Conservation (phyloP, 1,284 basidiomycete genomes). For the Ustilago hordei region DNA sequence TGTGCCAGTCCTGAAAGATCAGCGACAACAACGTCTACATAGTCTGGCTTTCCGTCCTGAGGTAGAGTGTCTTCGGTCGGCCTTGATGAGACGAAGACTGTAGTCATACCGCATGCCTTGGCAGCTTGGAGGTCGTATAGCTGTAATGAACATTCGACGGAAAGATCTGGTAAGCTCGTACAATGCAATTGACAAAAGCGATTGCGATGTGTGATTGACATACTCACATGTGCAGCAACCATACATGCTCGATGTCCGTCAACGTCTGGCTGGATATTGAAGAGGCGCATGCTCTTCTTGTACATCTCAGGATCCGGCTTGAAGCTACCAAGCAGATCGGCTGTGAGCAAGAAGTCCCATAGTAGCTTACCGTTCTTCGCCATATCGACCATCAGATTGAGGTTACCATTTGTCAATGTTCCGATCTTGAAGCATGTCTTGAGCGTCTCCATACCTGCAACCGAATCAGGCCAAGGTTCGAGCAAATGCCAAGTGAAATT, state of each 20-base stretch:
- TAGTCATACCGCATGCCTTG: constrained; percentile 40
- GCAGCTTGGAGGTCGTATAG: constrained; percentile 41
- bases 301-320: constrained; percentile 39
- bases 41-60: constrained; percentile 27
- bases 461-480: constrained; percentile 38
- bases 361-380: constrained; percentile 26
- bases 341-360: constrained; percentile 41
- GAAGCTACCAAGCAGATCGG: constrained; percentile 35
- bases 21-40: constrained; percentile 33
- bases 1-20: constrained; percentile 29
- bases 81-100: constrained; percentile 39
- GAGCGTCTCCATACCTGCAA: constrained; percentile 12
- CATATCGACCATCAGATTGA: constrained; percentile 43
- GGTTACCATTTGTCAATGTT: constrained; percentile 39
- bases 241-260: constrained; percentile 22
- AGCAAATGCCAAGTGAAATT: constrained; percentile 38
- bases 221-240: constrained; percentile 38
- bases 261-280: constrained; percentile 19
- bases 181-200: too few species aligned
- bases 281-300: constrained; percentile 20
- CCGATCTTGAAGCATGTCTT: constrained; percentile 20
- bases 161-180: background rate
- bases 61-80: constrained; percentile 31
- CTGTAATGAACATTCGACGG: constrained; percentile 4
- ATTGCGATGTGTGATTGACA: background rate